phyloP scores from a whole-genome alignment of 306 rosid genomes.

The Cicer cuneatum region DNA sequence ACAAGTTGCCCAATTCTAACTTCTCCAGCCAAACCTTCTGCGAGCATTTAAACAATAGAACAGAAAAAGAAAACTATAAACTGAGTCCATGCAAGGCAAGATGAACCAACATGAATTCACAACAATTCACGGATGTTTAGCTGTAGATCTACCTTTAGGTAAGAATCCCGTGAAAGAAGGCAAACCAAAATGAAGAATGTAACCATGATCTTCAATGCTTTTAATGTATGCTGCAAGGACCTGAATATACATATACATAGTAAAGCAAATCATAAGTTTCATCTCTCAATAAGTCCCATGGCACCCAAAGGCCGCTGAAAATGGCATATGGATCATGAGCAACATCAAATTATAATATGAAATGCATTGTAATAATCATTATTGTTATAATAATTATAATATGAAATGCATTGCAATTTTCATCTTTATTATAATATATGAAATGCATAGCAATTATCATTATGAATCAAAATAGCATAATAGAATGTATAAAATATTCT shows the following conservation, averaged over 20 bases:
- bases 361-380: constrained; percentile 23
- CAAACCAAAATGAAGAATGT: constrained; percentile 92
- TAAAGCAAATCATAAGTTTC: constrained; percentile 18
- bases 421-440: neutral
- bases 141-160: constrained; percentile 60
- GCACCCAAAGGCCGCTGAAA: constrained; percentile 12
- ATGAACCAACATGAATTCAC: constrained; percentile 30
- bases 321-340: neutral
- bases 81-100: constrained; percentile 23
- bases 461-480: constrained; percentile 32
- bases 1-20: constrained; percentile 72
- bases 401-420: constrained; percentile 3
- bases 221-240: constrained; percentile 83
- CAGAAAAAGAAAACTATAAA: constrained; percentile 7
- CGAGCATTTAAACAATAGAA: constrained; percentile 37
- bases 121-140: constrained; percentile 45
- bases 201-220: constrained; percentile 97
- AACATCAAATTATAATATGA: constrained; percentile 28
- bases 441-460: constrained; percentile 23
- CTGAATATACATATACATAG: constrained; percentile 51
- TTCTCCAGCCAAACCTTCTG: constrained; percentile 54
- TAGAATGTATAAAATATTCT: constrained; percentile 8
- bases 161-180: constrained; percentile 83
- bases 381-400: constrained; percentile 28
- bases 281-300: constrained; percentile 18